These are phyloP conservation scores for Salix brachista DNA, from an alignment of 345 rosid genomes.

Conservation along the genomic window DNA sequence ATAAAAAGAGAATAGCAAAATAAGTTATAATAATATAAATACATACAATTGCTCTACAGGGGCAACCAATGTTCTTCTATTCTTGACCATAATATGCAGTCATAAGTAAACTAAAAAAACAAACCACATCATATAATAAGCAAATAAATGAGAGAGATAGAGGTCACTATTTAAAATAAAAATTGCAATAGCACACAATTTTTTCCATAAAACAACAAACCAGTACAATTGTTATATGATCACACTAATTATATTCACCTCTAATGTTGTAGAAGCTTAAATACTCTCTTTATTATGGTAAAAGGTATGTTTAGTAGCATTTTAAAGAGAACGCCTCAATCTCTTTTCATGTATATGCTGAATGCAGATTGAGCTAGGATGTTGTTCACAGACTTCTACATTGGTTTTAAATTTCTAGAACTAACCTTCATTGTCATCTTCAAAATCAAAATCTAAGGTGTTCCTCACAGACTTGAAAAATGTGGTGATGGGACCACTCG, in stretches of 20 bases:
- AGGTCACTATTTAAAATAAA: too few relatives aligned
- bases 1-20: neutral
- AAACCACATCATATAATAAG: too few relatives aligned
- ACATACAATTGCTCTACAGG: neutral
- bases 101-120: too few relatives aligned
- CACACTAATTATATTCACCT: too few relatives aligned
- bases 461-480: slow-evolving; percentile 85
- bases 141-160: too few relatives aligned
- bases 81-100: too few relatives aligned
- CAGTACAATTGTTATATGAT: too few relatives aligned
- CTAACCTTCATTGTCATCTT: slow-evolving; percentile 85
- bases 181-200: too few relatives aligned
- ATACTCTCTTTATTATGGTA: neutral
- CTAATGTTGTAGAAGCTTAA: neutral
- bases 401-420: slow-evolving; percentile 7
- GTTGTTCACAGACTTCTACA: neutral
- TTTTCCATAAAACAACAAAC: too few relatives aligned
- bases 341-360: neutral
- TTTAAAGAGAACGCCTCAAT: neutral
- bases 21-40: neutral
- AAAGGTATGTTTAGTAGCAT: neutral
- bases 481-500: slow-evolving; percentile 53
- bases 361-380: neutral
- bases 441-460: slow-evolving; percentile 93
- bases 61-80: too few relatives aligned